phyloP scores from a whole-genome alignment of 2,329 filamentous ascomycete genomes.

The Drechslerella stenobrocha region DNA sequence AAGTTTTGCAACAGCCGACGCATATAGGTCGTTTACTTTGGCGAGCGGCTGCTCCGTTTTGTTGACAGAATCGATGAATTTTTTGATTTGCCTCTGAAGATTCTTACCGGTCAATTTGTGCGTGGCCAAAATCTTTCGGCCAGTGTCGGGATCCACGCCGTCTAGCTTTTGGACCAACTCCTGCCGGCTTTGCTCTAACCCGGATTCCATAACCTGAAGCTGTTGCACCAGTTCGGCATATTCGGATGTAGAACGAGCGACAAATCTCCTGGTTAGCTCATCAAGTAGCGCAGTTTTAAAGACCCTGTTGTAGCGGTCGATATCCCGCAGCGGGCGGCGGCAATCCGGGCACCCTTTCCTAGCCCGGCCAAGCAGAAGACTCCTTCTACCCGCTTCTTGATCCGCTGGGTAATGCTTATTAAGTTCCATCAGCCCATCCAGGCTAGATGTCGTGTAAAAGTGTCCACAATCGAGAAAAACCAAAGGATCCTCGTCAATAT shows the following conservation, averaged over 20 bases:
- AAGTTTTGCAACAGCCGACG: constrained; percentile 15
- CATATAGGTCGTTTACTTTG: constrained; percentile 32
- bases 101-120: constrained; percentile 15
- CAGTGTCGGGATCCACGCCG: background rate
- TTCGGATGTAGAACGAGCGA: constrained; percentile 53
- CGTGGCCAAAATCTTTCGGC: background rate
- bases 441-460: constrained; percentile 63
- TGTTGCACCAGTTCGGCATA: constrained; percentile 20
- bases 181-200: background rate
- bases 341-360: constrained; percentile 64
- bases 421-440: constrained; percentile 68
- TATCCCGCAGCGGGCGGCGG: constrained; percentile 63
- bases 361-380: constrained; percentile 16
- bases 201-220: constrained; percentile 6
- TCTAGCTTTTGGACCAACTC: background rate
- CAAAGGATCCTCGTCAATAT: constrained; percentile 64
- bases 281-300: constrained; percentile 66
- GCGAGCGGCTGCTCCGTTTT: constrained; percentile 31
- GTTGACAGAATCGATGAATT: constrained; percentile 18
- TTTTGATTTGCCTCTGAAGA: no score
- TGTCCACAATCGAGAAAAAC: constrained; percentile 68
- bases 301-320: constrained; percentile 66
- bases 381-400: constrained; percentile 3
- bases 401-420: constrained; percentile 31
- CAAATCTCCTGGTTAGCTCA: constrained; percentile 67